A percentile compares a stretch with the other conserved stretches of the same genome.
phyloP scores from a whole-genome alignment of 441 rosid genomes.

The Populus trichocarpa region DNA sequence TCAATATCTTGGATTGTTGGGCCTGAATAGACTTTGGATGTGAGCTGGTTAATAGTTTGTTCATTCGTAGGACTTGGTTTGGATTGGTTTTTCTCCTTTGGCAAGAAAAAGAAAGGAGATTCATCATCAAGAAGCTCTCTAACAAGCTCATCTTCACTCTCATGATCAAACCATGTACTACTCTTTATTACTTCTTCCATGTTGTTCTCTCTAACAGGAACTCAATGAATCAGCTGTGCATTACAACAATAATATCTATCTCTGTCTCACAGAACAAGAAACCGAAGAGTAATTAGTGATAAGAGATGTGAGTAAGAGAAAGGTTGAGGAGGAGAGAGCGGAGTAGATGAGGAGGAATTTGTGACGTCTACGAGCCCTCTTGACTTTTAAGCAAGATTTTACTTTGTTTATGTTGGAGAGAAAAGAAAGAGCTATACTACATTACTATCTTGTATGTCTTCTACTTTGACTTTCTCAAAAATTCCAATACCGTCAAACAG shows the following conservation, averaged over 20 bases:
- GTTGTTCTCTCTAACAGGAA: neutral
- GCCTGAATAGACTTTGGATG: conserved; percentile 46
- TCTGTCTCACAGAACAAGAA: conserved; percentile 8
- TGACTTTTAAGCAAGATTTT: conserved; percentile 12
- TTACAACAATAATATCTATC: neutral
- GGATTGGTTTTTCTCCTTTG: conserved; percentile 14
- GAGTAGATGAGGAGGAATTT: conserved; percentile 40
- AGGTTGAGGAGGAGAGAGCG: conserved; percentile 24
- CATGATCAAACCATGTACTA: conserved; percentile 15
- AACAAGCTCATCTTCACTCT: conserved; percentile 34
- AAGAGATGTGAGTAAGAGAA: conserved; percentile 13
- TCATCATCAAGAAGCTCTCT: conserved; percentile 45
- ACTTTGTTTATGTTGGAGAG: conserved; percentile 1
- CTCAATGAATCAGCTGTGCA: neutral
- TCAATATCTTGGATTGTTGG: conserved; percentile 56
- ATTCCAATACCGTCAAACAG: neutral
- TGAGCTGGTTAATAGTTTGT: conserved; percentile 28
- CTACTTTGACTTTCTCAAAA: neutral
- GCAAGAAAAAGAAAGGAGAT: conserved; percentile 36
- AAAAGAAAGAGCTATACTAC: neutral
- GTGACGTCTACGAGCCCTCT: conserved; percentile 20
- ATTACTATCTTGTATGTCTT: neutral
- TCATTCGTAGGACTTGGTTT: conserved; percentile 18
- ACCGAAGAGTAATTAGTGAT: conserved; percentile 7
- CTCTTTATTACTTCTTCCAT: conserved; percentile 29